Percentiles rank a stretch among this genome's conserved stretches.
phyloP scores from a whole-genome alignment of 2,329 filamentous ascomycete species.

The Claviceps cyperi region DNA sequence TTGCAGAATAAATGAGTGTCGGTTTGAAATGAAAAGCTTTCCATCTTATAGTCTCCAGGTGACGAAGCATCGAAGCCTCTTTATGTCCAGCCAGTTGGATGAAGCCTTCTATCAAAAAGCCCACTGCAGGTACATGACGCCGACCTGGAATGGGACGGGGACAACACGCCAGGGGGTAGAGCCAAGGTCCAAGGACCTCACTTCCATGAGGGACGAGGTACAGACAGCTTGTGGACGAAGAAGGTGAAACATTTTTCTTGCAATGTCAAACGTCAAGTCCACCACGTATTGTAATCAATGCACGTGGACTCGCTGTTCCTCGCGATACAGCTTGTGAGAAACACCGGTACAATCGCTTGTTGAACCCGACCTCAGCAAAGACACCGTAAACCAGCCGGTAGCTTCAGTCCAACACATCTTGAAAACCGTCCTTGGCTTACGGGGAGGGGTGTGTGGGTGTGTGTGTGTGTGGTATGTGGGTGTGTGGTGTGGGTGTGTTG shows the following conservation, averaged over 20 bases:
- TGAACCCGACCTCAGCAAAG: neutral
- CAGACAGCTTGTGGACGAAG: neutral
- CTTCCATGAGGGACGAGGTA: neutral
- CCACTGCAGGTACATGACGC: neutral
- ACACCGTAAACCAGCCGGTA: neutral
- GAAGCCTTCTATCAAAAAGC: neutral
- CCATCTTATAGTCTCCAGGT: neutral
- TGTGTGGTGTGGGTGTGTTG: too few species aligned
- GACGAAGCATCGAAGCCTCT: neutral
- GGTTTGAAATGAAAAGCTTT: neutral
- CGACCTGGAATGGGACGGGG: neutral
- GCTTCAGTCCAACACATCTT: neutral
- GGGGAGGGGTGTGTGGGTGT: neutral
- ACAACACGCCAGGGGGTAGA: neutral
- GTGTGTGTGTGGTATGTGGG: neutral
- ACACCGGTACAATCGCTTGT: neutral
- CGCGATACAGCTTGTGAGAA: constrained; percentile 1
- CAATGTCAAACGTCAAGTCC: neutral
- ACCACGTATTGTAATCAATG: neutral
- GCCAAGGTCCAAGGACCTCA: neutral
- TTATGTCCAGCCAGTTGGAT: neutral
- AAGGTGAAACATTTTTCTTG: constrained; percentile 1
- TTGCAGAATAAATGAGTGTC: neutral
- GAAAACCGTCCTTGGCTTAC: neutral
- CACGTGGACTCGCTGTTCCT: constrained; percentile 1